phyloP scores from a whole-genome alignment of 163 green algal genomes.

The Chlamydomonas reinhardtii region DNA sequence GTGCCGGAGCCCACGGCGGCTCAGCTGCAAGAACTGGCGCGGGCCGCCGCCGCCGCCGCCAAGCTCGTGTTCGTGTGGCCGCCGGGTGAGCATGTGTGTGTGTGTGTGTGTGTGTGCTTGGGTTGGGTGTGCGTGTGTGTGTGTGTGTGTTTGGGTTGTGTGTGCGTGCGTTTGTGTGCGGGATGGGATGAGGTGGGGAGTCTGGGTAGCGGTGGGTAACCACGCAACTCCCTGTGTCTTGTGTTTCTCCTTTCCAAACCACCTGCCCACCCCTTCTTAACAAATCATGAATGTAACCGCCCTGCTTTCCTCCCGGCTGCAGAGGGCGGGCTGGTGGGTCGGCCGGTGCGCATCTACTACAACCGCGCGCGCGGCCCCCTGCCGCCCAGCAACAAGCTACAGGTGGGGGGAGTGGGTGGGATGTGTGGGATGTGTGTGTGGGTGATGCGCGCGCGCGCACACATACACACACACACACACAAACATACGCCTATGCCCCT shows the following conservation, averaged over 20 bases:
- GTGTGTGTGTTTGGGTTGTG: background rate
- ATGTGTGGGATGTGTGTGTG: no score
- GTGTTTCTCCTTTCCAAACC: no score
- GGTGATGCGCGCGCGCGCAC: no score
- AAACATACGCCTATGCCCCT: no score
- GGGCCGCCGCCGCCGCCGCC: conserved; percentile 32
- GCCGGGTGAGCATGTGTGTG: background rate
- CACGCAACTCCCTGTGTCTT: no score
- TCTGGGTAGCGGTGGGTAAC: no score
- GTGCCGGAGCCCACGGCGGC: conserved; percentile 15
- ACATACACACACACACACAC: no score
- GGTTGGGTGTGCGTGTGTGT: background rate
- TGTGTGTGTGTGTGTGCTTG: background rate
- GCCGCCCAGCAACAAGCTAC: conserved; percentile 42
- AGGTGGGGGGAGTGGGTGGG: background rate
- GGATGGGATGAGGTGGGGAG: no score
- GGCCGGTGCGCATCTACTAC: conserved; percentile 66
- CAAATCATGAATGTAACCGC: no score
- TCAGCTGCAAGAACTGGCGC: conserved; percentile 53
- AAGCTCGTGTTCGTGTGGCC: conserved; percentile 65
- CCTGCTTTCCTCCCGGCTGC: background rate
- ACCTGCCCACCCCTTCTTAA: no score
- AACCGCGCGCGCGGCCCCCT: conserved; percentile 65
- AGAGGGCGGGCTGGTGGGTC: conserved; percentile 45
- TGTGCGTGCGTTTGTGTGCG: no score